Evolutionary conservation across 2,329 filamentous ascomycete species (phyloP), one percentile per base, ranked within the genome.

Genomic region (Aspergillus tubingensis): DNA sequence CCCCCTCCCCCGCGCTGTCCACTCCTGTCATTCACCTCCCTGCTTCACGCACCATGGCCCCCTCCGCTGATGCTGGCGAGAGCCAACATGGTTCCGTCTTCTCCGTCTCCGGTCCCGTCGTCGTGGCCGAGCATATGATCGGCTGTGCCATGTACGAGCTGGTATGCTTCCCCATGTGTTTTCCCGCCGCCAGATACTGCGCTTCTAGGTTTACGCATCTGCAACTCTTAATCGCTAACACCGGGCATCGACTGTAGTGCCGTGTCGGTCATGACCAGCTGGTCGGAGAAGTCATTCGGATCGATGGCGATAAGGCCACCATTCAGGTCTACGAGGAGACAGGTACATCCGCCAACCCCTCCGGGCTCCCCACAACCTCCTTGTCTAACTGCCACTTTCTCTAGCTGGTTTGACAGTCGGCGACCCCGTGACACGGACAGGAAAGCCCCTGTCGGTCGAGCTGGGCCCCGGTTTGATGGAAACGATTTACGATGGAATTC

Each of bases 301-400:
- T 99, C 81, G 95, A 91, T 73, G 89, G 83, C 77, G 95, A 99
- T 79, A 96, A 94, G 81, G 93, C 92, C 70, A 96, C 93, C 53
- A 96, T 99, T 70, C 95, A 99, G 82, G 95, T 99, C 68, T 99
- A 99, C 83, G 95, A 99, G 80, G 95, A 99, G 82, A 99, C 95
- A 70, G 92, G 92, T 96, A 74, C 57, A 65, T 56, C 36, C 60
- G 54, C 47, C 21, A 36, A 38, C 43, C 41, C 43, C 52, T 32
- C 54, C 52, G 56, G 60, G 52, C 47, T 60, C 19, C 30, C 36
- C 49, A 19, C 57, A 44, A 51, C 56, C 48, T 54, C 38, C 38
- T 52, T 53, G 27, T 61, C 62, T 65, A 52, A 66, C 55, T 27
- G 52, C 19, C 38, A 15, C 55, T 41, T 25, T 19, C 17, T 49